Percentiles rank a stretch among this genome's conserved stretches.
These are phyloP conservation scores for Colletotrichum lindemuthianum DNA, from an alignment of 2,329 filamentous ascomycete species.

Conservation along the genomic window DNA sequence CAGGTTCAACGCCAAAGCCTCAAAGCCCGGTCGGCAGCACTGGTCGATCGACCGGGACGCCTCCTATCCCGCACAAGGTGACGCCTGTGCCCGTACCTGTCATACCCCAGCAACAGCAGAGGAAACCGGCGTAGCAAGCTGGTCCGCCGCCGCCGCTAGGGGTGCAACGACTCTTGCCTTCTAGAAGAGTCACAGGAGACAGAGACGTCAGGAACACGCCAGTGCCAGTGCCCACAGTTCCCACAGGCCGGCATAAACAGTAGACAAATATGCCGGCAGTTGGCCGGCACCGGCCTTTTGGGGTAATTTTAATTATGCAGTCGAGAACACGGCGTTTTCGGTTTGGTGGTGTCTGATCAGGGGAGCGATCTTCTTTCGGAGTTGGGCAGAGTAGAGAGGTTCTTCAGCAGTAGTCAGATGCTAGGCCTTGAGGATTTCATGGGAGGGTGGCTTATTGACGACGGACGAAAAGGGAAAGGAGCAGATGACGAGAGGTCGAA, in stretches of 20 bases:
- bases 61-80: constrained; percentile 51
- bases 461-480: constrained; percentile 21
- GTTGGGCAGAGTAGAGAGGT: constrained; percentile 18
- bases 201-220: background rate
- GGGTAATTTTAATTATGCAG: background rate
- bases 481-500: background rate
- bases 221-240: background rate
- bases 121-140: constrained; percentile 27
- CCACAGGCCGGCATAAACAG: background rate
- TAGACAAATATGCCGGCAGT: background rate
- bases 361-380: constrained; percentile 25
- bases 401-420: constrained; percentile 7
- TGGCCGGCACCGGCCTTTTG: no score
- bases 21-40: constrained; percentile 41
- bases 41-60: constrained; percentile 45
- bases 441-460: constrained; percentile 15
- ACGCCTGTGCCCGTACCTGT: constrained; percentile 56
- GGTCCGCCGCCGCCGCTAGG: background rate
- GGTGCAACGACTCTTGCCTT: background rate
- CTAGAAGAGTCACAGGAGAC: background rate
- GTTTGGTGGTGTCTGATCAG: constrained; percentile 23
- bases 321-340: constrained; percentile 4
- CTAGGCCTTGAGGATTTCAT: constrained; percentile 3
- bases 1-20: constrained; percentile 46
- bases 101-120: constrained; percentile 51